Percentiles rank a stretch among this genome's conserved stretches.
Evolutionary conservation across 192 early-diverging fungal species (phyloP).

Genomic region (Umbelopsis vinacea): DNA sequence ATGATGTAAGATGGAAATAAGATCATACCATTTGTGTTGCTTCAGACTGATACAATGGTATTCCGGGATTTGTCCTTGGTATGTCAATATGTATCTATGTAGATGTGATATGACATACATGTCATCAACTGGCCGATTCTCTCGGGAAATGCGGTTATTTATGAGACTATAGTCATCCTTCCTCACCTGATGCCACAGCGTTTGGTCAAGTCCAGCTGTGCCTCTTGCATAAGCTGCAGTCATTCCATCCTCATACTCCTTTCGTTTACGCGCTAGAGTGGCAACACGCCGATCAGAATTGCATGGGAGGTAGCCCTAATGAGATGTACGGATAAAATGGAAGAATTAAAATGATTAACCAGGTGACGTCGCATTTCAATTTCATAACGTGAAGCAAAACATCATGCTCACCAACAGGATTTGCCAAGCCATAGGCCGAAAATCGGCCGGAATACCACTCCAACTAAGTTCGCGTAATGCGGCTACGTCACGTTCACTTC

Average conservation of each 20-base stretch:
- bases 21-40: conserved; percentile 75
- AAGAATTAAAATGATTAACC: neutral
- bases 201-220: conserved; percentile 77
- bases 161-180: too few species aligned
- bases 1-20: too few species aligned
- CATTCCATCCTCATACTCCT: conserved; percentile 91
- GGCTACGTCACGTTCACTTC: conserved; percentile 27
- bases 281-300: conserved; percentile 83
- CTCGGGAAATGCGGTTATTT: neutral
- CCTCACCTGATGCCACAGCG: conserved; percentile 87
- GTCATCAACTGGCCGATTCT: neutral
- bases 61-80: conserved; percentile 86
- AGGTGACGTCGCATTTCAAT: neutral
- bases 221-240: conserved; percentile 83
- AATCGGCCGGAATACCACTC: conserved; percentile 89
- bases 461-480: conserved; percentile 86
- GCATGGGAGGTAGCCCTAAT: conserved; percentile 85
- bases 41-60: conserved; percentile 79
- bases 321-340: neutral
- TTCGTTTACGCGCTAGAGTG: conserved; percentile 86
- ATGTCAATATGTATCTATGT: conserved; percentile 93
- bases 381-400: neutral
- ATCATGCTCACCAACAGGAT: conserved; percentile 71
- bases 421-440: conserved; percentile 91
- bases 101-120: neutral